These are phyloP conservation scores for Noccaea caerulescens DNA, from an alignment of 345 rosid species.

Conservation along the genomic window DNA sequence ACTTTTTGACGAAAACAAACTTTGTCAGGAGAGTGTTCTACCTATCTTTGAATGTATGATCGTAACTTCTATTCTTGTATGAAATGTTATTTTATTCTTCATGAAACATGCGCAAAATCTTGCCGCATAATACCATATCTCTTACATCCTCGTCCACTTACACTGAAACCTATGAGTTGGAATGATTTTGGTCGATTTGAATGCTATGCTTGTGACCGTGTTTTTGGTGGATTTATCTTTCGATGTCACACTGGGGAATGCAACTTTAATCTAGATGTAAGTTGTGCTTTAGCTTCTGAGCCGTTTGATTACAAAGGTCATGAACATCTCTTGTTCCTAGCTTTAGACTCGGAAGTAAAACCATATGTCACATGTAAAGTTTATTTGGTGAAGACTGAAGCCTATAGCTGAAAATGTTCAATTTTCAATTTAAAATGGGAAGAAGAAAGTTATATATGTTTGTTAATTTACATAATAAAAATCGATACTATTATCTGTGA, in stretches of 20 bases:
- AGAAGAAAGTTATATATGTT: too few species aligned
- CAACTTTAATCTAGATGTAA: background rate
- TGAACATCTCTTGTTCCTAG: background rate
- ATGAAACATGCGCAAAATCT: background rate
- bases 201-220: background rate
- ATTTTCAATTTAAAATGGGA: too few species aligned
- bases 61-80: background rate
- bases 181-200: background rate
- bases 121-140: background rate
- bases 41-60: slow-evolving; percentile 1
- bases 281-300: slow-evolving; percentile 11
- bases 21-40: background rate
- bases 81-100: background rate
- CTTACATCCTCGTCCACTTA: slow-evolving; percentile 14
- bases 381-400: too few species aligned
- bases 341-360: background rate
- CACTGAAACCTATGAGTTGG: background rate
- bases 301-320: slow-evolving; percentile 14
- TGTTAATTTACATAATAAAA: too few species aligned
- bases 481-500: too few species aligned
- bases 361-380: too few species aligned
- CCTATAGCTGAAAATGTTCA: too few species aligned
- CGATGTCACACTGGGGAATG: background rate
- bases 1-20: background rate
- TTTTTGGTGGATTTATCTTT: background rate